Evolutionary conservation across 1,139 yeast genomes (phyloP).

Genomic region (Hyphopichia pseudoburtonii): DNA sequence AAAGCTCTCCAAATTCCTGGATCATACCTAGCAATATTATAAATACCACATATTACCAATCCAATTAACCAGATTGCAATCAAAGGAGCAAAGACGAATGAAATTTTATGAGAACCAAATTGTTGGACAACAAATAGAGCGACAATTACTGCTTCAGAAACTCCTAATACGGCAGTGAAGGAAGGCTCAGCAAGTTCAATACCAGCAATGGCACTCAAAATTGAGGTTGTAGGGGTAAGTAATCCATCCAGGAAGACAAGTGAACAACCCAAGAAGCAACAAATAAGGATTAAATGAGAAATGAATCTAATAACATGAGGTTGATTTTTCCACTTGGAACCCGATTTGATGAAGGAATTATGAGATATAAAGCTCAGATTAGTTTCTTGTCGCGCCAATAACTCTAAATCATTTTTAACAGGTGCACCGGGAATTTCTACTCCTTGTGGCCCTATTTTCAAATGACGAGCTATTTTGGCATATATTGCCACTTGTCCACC

Average conservation of each 20-base stretch:
- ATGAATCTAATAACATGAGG: conserved; percentile 25
- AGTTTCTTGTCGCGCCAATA: conserved; percentile 43
- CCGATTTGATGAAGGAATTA: conserved; percentile 8
- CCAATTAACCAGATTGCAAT: conserved; percentile 51
- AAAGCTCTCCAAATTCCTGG: conserved; percentile 49
- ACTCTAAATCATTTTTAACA: conserved; percentile 32
- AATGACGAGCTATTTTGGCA: conserved; percentile 51
- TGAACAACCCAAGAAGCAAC: conserved; percentile 55
- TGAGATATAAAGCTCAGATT: conserved; percentile 22
- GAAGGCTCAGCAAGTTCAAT: conserved; percentile 47
- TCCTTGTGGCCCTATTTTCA: conserved; percentile 49
- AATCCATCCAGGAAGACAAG: conserved; percentile 60
- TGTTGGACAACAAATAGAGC: conserved; percentile 45
- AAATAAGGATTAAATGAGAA: conserved; percentile 31
- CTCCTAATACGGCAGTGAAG: conserved; percentile 39
- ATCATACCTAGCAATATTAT: conserved; percentile 39
- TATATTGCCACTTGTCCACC: conserved; percentile 65
- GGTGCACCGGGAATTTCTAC: conserved; percentile 42
- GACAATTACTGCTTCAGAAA: conserved; percentile 49
- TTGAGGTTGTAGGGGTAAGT: conserved; percentile 62
- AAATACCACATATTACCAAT: conserved; percentile 45
- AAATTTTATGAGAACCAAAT: conserved; percentile 44
- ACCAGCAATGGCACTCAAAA: conserved; percentile 52
- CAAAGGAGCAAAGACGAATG: conserved; percentile 53
- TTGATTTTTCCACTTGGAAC: conserved; percentile 19